Conservation (phyloP, 1,284 basidiomycete genomes). For the Inonotus hispidus region DNA sequence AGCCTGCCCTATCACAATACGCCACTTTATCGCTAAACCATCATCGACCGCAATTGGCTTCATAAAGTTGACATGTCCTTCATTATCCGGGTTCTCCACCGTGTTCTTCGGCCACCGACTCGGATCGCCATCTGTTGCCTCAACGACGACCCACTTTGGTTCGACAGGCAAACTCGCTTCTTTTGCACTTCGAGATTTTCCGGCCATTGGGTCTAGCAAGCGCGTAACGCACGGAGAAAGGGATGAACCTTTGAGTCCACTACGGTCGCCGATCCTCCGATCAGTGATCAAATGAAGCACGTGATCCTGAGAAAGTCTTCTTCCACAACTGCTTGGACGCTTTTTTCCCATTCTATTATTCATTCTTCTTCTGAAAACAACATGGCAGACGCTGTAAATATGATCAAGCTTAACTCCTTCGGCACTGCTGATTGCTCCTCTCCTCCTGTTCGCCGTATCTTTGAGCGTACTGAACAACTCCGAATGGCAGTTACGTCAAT, state of each 20-base stretch:
- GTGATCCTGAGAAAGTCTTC: too few species aligned
- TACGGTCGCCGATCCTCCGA: too few species aligned
- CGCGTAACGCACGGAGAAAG: too few species aligned
- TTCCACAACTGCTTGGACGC: too few species aligned
- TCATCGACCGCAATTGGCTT: constrained; percentile 46
- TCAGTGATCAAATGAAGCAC: too few species aligned
- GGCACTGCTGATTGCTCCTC: not conserved
- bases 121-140: constrained; percentile 52
- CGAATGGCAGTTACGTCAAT: not conserved
- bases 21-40: constrained; percentile 52
- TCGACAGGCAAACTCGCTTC: constrained; percentile 40
- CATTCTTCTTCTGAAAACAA: too few species aligned
- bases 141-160: constrained; percentile 52
- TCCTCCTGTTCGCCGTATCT: not conserved
- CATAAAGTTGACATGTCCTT: constrained; percentile 68
- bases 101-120: constrained; percentile 53
- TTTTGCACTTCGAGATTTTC: not conserved
- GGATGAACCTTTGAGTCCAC: too few species aligned
- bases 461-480: not conserved
- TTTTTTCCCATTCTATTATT: too few species aligned
- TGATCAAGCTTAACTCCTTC: not conserved
- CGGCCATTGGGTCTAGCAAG: not conserved
- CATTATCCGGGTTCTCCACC: constrained; percentile 42
- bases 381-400: too few species aligned
- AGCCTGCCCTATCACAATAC: constrained; percentile 47